phyloP scores from a whole-genome alignment of 2,329 filamentous ascomycete genomes.

The Gnomoniopsis smithogilvyi region DNA sequence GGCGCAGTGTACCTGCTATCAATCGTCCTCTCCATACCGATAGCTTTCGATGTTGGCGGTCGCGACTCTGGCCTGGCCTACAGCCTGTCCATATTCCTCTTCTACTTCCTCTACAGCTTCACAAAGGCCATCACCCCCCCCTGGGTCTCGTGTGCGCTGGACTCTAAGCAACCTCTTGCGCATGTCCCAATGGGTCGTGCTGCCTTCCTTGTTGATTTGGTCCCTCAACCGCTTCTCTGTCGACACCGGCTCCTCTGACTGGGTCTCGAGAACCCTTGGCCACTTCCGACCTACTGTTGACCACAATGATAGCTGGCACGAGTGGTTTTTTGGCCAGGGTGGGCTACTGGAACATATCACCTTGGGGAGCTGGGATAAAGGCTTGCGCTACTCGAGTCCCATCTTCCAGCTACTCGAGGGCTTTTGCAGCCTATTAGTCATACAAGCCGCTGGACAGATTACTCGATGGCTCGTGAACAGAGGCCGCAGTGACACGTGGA shows the following conservation, averaged over 20 bases:
- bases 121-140: slow-evolving; percentile 79
- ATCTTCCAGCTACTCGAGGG: slow-evolving; percentile 93
- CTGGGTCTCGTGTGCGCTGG: slow-evolving; percentile 71
- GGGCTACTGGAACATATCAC: slow-evolving; percentile 77
- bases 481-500: slow-evolving; percentile 92
- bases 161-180: slow-evolving; percentile 66
- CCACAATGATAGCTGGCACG: slow-evolving; percentile 62
- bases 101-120: slow-evolving; percentile 85
- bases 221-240: slow-evolving; percentile 92
- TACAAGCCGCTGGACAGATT: slow-evolving; percentile 91
- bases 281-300: slow-evolving; percentile 56
- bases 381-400: slow-evolving; percentile 85
- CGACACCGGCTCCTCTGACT: slow-evolving; percentile 72
- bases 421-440: slow-evolving; percentile 93
- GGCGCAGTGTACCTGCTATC: slow-evolving; percentile 83
- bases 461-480: slow-evolving; percentile 93
- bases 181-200: slow-evolving; percentile 79
- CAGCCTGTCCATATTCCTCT: slow-evolving; percentile 81
- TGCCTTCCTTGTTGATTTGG: slow-evolving; percentile 89
- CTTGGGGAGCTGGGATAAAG: slow-evolving; percentile 84
- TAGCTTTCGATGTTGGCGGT: slow-evolving; percentile 97
- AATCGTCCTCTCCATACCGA: slow-evolving; percentile 91
- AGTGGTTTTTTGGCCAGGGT: slow-evolving; percentile 86
- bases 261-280: slow-evolving; percentile 77
- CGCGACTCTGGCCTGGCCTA: slow-evolving; percentile 92